Percentiles rank a stretch among this genome's conserved stretches.
Evolutionary conservation across 768 basidiomycete genomes (phyloP).

Genomic region (Kwoniella dejecticola): DNA sequence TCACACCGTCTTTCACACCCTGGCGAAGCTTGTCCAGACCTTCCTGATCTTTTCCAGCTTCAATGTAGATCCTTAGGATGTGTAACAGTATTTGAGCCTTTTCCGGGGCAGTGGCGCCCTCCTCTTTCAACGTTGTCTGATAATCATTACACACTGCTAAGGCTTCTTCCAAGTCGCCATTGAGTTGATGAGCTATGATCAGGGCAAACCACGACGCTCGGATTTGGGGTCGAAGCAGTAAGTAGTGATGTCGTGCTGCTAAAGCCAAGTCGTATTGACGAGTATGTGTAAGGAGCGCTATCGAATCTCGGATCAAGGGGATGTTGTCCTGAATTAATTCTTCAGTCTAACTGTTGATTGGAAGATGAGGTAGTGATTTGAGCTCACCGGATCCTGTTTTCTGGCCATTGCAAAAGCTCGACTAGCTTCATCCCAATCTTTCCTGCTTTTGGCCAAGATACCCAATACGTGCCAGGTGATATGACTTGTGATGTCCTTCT

Average conservation of each 20-base stretch:
- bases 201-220: constrained; percentile 88
- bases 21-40: constrained; percentile 45
- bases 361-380: background rate
- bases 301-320: constrained; percentile 87
- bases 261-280: constrained; percentile 76
- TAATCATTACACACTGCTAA: constrained; percentile 73
- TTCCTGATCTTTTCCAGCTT: constrained; percentile 44
- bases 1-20: constrained; percentile 35
- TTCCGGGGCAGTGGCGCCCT: constrained; percentile 46
- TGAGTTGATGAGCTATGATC: constrained; percentile 84
- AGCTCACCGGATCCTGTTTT: constrained; percentile 80
- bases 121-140: constrained; percentile 70
- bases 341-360: background rate
- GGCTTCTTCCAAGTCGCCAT: constrained; percentile 71
- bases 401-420: constrained; percentile 90
- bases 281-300: constrained; percentile 83
- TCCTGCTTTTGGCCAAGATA: constrained; percentile 88
- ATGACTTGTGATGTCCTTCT: constrained; percentile 64
- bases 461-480: constrained; percentile 99
- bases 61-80: constrained; percentile 46
- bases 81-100: constrained; percentile 49
- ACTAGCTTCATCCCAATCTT: constrained; percentile 90
- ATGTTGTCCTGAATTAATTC: constrained; percentile 74
- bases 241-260: constrained; percentile 77
- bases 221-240: constrained; percentile 75